Evolutionary conservation across 176 grass and related monocot species (phyloP).

Genomic region (Oryza meyeriana): DNA sequence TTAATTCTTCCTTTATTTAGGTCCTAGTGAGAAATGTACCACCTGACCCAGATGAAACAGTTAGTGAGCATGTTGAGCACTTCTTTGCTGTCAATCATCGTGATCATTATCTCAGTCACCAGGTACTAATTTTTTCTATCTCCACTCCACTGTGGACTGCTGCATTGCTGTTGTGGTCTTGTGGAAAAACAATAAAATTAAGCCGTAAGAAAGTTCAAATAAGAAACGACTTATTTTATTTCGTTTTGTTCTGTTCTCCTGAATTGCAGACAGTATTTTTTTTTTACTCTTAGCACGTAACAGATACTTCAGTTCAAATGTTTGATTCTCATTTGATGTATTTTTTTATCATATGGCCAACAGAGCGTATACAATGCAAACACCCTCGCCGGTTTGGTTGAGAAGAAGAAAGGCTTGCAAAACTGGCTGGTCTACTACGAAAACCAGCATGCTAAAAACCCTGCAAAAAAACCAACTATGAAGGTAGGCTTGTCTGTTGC

Average conservation of each 20-base stretch:
- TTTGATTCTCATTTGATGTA: background rate
- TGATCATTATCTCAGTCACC: slow-evolving; percentile 89
- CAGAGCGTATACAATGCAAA: slow-evolving; percentile 97
- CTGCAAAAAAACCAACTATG: slow-evolving; percentile 59
- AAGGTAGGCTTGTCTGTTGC: slow-evolving; percentile 50
- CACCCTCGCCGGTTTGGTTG: slow-evolving; percentile 66
- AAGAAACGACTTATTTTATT: slow-evolving; percentile 1
- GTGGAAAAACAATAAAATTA: background rate
- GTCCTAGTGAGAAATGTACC: slow-evolving; percentile 95
- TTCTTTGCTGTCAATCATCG: slow-evolving; percentile 98
- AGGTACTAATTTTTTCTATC: slow-evolving; percentile 50
- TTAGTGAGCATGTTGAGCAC: slow-evolving; percentile 96
- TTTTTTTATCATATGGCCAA: slow-evolving; percentile 1
- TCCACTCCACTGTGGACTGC: background rate
- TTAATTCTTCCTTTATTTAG: slow-evolving; percentile 40
- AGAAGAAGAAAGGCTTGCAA: slow-evolving; percentile 64
- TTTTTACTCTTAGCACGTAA: slow-evolving; percentile 4
- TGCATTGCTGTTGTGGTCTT: background rate
- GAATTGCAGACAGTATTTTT: background rate
- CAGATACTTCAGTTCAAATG: background rate
- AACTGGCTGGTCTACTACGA: slow-evolving; percentile 98
- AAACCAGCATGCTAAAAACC: slow-evolving; percentile 55
- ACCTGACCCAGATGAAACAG: slow-evolving; percentile 81
- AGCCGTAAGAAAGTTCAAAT: background rate
- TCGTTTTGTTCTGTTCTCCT: background rate